Conservation (phyloP, 441 rosid species). For the Corymbia citriodora region DNA sequence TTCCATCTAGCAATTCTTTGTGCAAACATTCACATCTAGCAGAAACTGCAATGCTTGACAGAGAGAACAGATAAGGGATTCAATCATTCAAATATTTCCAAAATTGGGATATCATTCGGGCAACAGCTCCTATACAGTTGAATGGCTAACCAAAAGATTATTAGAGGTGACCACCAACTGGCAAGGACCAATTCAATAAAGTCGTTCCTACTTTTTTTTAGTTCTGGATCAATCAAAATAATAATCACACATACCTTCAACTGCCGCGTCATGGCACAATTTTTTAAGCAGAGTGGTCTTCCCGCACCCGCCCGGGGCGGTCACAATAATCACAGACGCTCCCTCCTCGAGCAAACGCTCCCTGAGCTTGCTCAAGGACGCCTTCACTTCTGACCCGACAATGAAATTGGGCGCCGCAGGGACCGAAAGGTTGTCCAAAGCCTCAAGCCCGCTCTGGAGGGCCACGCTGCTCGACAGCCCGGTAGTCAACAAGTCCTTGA, state of each 20-base stretch:
- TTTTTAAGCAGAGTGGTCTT: slow-evolving; percentile 4
- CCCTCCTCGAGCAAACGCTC: neutral
- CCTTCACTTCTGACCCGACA: neutral
- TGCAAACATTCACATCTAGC: neutral
- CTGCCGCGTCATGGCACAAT: neutral
- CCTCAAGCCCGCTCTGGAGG: neutral
- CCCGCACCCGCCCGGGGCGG: neutral
- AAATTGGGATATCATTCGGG: neutral
- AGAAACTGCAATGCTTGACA: neutral
- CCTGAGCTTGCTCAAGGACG: neutral
- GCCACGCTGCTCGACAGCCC: neutral
- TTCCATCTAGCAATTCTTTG: neutral
- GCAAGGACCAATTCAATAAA: rapidly evolving
- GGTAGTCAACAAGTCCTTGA: neutral
- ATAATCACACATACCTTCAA: neutral
- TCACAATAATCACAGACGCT: neutral
- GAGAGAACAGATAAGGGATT: neutral
- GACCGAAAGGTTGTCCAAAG: neutral
- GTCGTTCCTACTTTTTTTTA: neutral
- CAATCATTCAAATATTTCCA: neutral
- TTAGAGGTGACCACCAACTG: neutral
- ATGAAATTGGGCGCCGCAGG: neutral
- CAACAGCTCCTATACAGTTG: neutral
- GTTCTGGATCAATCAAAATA: neutral
- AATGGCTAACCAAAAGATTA: neutral